A percentile compares a stretch with the other conserved stretches of the same genome.
These are phyloP conservation scores for Prunus campanulata DNA, from an alignment of 306 rosid species.

Conservation along the genomic window DNA sequence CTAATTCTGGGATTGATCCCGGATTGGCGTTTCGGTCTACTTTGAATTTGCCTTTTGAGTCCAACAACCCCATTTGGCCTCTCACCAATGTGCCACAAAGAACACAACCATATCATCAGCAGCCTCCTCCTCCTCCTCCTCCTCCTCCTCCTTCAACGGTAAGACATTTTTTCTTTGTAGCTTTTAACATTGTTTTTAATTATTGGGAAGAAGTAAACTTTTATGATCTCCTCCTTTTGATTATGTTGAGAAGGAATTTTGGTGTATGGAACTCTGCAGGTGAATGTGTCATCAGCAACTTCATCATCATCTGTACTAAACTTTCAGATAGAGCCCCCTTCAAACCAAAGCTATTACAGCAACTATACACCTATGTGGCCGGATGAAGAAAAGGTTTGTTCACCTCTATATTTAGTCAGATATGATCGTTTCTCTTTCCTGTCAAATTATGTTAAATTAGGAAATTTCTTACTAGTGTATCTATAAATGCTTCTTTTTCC, in stretches of 20 bases:
- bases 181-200: neutral
- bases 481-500: neutral
- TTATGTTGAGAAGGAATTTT: slow-evolving; percentile 5
- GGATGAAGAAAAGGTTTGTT: slow-evolving; percentile 51
- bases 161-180: neutral
- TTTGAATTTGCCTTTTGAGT: slow-evolving; percentile 37
- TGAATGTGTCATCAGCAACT: slow-evolving; percentile 48
- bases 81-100: slow-evolving; percentile 36
- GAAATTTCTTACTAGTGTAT: neutral
- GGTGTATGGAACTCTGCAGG: slow-evolving; percentile 42
- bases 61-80: slow-evolving; percentile 39
- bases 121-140: slow-evolving; percentile 14
- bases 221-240: neutral
- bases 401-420: neutral
- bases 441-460: neutral
- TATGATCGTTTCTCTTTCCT: neutral
- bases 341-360: slow-evolving; percentile 79
- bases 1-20: slow-evolving; percentile 31
- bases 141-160: slow-evolving; percentile 46
- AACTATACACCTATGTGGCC: slow-evolving; percentile 32
- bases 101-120: slow-evolving; percentile 40
- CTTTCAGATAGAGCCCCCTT: slow-evolving; percentile 89
- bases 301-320: slow-evolving; percentile 42
- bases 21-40: slow-evolving; percentile 42
- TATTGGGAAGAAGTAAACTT: neutral